Percentiles rank a stretch among this genome's conserved stretches.
Conservation (phyloP, 2,329 filamentous ascomycete species). For the Neofusicoccum ribis region DNA sequence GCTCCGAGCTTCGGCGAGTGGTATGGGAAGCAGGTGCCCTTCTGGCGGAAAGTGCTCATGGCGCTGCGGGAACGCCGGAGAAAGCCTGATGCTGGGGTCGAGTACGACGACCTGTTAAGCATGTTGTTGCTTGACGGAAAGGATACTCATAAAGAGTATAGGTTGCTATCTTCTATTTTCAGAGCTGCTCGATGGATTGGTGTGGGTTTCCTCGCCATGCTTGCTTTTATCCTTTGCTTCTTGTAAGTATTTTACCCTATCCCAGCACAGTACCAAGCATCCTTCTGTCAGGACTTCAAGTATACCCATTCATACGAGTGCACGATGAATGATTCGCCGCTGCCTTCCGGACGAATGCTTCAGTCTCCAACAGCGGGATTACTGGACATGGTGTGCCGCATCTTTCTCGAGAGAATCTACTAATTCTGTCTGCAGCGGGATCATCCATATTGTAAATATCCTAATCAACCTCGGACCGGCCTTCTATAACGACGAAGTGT, state of each 20-base stretch:
- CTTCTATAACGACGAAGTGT: slow-evolving; percentile 38
- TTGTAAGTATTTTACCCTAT: slow-evolving; percentile 30
- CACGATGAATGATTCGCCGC: no score
- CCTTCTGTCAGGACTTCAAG: no score
- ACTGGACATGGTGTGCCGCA: no score
- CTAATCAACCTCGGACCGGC: slow-evolving; percentile 38
- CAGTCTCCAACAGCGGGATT: no score
- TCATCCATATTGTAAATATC: slow-evolving; percentile 44
- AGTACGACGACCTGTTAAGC: slow-evolving; percentile 6
- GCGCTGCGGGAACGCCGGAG: slow-evolving; percentile 28
- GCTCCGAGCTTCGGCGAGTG: slow-evolving; percentile 11
- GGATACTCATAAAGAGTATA: not conserved
- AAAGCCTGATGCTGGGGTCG: not conserved
- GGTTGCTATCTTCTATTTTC: not conserved
- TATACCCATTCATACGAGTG: no score
- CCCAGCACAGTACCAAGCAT: no score
- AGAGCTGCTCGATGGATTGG: slow-evolving; percentile 18
- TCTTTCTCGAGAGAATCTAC: not conserved
- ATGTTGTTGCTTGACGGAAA: not conserved
- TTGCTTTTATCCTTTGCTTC: slow-evolving; percentile 30
- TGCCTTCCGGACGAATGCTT: no score
- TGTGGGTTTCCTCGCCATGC: slow-evolving; percentile 25
- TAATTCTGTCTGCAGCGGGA: slow-evolving; percentile 34
- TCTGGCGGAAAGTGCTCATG: slow-evolving; percentile 35
- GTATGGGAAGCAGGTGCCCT: slow-evolving; percentile 13